Conservation (phyloP, 2,329 filamentous ascomycete species). For the Chalaropsis ovoidea region DNA sequence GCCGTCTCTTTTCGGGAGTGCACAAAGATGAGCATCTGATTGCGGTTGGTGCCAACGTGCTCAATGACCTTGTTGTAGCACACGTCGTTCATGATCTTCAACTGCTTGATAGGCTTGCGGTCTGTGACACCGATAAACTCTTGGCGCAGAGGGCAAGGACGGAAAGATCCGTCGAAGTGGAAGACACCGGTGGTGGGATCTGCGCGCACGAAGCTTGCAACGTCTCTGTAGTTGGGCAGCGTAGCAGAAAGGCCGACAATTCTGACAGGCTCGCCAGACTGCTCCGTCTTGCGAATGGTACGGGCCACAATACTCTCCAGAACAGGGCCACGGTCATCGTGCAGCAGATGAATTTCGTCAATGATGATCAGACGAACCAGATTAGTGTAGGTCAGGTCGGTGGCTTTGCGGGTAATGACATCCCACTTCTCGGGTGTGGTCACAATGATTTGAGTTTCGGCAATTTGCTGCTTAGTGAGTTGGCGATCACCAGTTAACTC, state of each 20-base stretch:
- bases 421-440: slow-evolving; percentile 99
- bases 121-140: slow-evolving; percentile 97
- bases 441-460: slow-evolving; percentile 95
- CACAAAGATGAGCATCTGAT: slow-evolving; percentile 98
- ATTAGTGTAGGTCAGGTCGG: slow-evolving; percentile 92
- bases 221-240: slow-evolving; percentile 90
- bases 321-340: slow-evolving; percentile 94
- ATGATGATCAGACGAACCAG: slow-evolving; percentile 94
- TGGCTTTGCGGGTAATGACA: slow-evolving; percentile 95
- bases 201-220: slow-evolving; percentile 87
- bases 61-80: slow-evolving; percentile 96
- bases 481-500: slow-evolving; percentile 96
- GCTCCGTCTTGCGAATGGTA: slow-evolving; percentile 85
- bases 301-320: slow-evolving; percentile 93
- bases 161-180: slow-evolving; percentile 90
- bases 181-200: slow-evolving; percentile 78
- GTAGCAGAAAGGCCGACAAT: slow-evolving; percentile 90
- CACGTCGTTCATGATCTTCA: slow-evolving; percentile 99
- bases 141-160: slow-evolving; percentile 87
- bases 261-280: slow-evolving; percentile 85
- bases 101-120: slow-evolving; percentile 95
- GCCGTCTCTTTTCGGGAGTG: slow-evolving; percentile 97
- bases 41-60: slow-evolving; percentile 82
- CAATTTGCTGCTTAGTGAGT: slow-evolving; percentile 95
- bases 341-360: slow-evolving; percentile 93